Percentiles rank a stretch among this genome's conserved stretches.
Conservation (phyloP, 208 protist genomes). For the Leptomonas seymouri region DNA sequence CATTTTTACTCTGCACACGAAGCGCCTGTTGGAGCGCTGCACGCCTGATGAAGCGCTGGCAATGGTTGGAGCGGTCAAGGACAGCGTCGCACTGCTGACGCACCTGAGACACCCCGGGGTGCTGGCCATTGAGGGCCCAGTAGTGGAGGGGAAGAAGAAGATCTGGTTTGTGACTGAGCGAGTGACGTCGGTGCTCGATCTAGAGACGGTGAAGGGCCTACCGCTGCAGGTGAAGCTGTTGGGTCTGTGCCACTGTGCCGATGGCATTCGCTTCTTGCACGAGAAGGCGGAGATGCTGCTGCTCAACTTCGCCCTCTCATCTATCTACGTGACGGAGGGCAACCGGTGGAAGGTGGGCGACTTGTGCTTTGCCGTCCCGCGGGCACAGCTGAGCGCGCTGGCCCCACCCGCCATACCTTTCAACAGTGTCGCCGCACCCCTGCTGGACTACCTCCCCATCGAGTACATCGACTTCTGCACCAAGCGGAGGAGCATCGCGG, state of each 20-base stretch:
- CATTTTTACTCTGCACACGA: constrained; percentile 45
- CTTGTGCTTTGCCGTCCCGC: constrained; percentile 40
- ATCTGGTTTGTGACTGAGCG: constrained; percentile 59
- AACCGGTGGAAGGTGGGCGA: constrained; percentile 64
- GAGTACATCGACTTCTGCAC: constrained; percentile 44
- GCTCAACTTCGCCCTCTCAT: constrained; percentile 49
- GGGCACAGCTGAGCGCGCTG: constrained; percentile 11
- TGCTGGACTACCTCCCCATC: constrained; percentile 57
- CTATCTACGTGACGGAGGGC: constrained; percentile 47
- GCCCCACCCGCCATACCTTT: constrained; percentile 21
- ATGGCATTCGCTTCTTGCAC: constrained; percentile 59
- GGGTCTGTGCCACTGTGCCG: constrained; percentile 43
- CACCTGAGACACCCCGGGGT: constrained; percentile 49
- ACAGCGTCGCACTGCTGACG: constrained; percentile 39
- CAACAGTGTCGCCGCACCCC: constrained; percentile 37
- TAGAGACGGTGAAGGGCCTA: constrained; percentile 29
- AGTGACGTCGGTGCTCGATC: constrained; percentile 35
- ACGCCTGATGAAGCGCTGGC: constrained; percentile 27
- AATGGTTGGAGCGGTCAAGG: constrained; percentile 33
- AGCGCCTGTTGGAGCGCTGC: constrained; percentile 36
- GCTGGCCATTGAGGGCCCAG: constrained; percentile 39
- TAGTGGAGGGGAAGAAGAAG: constrained; percentile 45
- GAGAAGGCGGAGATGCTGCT: constrained; percentile 52
- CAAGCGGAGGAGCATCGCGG: neutral
- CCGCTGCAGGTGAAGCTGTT: constrained; percentile 48